Base-by-base conservation (phyloP, 1,284 basidiomycete genomes). In the Papiliotrema laurentii region DNA sequence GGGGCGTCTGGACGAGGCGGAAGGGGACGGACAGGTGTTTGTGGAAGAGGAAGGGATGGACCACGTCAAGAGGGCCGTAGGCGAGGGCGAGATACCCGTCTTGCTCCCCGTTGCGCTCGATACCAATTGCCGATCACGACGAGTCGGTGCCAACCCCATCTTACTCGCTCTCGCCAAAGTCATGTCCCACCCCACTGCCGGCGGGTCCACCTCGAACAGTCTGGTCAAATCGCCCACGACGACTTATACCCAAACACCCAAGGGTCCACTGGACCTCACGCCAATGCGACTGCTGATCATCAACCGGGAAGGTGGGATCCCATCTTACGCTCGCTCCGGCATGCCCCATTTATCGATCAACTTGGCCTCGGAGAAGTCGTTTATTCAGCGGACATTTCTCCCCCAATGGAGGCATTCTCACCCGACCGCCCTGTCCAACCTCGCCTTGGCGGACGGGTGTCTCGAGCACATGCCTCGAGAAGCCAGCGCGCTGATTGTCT, bases 331-430 rank as follows among this genome's bases (percentile, higher is more conserved):
- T 31, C 88, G 96, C 21, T 83, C 81, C 16, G 96, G 96, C 38
- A 82, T 89, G 60, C 96, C 96, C 16, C 96, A 99, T 76, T 83
- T 99, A 31, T 83, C 94, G 54, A 87, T 99, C 79, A 99, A 99
- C 70, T 80, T 98, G 28, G 80, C 83, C 0, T 89, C 89, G 16
- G 96, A 99, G 71, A 87, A 83, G 67, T 75, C 83, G 35, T 86
- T 89, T 73, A 97, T 99, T 63, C 80, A 83, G 24, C 79, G 87
- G 19, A 96, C 90, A 0, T 99, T 96, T 68, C 80, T 86, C 43
- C 73, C 79, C 6, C 72, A 79, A 5, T 99, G 96, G 96, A 73
- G 77, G 24, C 72, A 80, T 25, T 80, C 86, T 1, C 86, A 94
- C 68, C 92, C 92, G 0, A 86, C 91, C 0, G 83, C 94, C 2